phyloP scores from a whole-genome alignment of 75 land plant species.

The Picea glauca region DNA sequence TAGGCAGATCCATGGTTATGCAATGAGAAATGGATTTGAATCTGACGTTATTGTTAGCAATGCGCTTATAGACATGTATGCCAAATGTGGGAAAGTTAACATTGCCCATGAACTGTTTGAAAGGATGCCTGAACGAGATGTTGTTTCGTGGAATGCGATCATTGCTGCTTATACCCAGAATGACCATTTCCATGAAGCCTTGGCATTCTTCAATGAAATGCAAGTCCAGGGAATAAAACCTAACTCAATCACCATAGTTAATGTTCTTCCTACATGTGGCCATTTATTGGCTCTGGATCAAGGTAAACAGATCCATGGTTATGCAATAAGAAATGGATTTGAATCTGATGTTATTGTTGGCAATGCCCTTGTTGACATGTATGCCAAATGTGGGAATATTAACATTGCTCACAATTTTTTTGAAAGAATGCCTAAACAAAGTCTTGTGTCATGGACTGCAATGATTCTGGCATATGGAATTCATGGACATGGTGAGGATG shows the following conservation, averaged over 20 bases:
- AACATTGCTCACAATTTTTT: not conserved
- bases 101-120: too few species aligned
- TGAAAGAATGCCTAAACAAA: not conserved
- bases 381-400: conserved; percentile 16
- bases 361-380: conserved; percentile 17
- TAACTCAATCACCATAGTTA: not conserved
- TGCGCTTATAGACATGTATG: too few species aligned
- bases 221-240: not conserved
- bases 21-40: too few species aligned
- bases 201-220: not conserved
- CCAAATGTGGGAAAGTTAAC: too few species aligned
- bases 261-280: not conserved
- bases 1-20: too few species aligned
- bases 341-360: not conserved
- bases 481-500: not conserved
- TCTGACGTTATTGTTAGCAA: too few species aligned
- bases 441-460: not conserved
- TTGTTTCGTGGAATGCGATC: too few species aligned
- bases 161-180: not conserved
- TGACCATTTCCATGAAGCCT: not conserved
- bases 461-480: not conserved
- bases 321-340: not conserved
- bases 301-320: not conserved
- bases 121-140: too few species aligned
- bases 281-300: not conserved